phyloP scores from a whole-genome alignment of 2,329 filamentous ascomycete species.

The Verticillium nonalfalfae region DNA sequence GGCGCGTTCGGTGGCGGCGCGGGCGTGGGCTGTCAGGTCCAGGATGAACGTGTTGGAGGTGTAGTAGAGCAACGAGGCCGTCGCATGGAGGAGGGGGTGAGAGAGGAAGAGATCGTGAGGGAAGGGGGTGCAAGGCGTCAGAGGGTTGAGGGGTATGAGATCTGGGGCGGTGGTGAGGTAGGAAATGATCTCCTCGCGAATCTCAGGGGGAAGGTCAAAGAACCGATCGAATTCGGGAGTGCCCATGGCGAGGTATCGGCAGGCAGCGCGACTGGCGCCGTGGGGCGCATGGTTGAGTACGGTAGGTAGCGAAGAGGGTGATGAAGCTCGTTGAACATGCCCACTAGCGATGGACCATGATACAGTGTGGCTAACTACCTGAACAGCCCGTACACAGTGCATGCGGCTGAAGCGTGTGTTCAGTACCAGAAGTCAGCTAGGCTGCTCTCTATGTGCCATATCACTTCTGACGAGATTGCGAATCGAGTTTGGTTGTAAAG shows the following conservation, averaged over 20 bases:
- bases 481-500: too few relatives aligned
- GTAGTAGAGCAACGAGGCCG: slow-evolving; percentile 19
- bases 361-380: too few relatives aligned
- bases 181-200: slow-evolving; percentile 19
- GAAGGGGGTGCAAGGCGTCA: slow-evolving; percentile 5
- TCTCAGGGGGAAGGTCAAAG: slow-evolving; percentile 20
- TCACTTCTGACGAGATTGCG: too few relatives aligned
- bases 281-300: too few relatives aligned
- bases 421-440: too few relatives aligned
- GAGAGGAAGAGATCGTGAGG: slow-evolving; percentile 15
- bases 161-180: slow-evolving; percentile 15
- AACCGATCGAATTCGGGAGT: slow-evolving; percentile 14
- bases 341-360: too few relatives aligned
- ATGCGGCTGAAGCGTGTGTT: too few relatives aligned
- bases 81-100: slow-evolving; percentile 14
- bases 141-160: slow-evolving; percentile 11
- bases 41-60: slow-evolving; percentile 18
- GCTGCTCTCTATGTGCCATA: too few relatives aligned
- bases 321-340: too few relatives aligned
- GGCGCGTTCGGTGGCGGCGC: slow-evolving; percentile 6
- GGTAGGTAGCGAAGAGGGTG: too few relatives aligned
- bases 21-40: slow-evolving; percentile 8
- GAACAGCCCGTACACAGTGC: too few relatives aligned
- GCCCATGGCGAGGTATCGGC: background rate
- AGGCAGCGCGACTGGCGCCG: background rate